These are phyloP conservation scores for Trametes sanguinea DNA, from an alignment of 768 basidiomycete genomes.

Conservation along the genomic window DNA sequence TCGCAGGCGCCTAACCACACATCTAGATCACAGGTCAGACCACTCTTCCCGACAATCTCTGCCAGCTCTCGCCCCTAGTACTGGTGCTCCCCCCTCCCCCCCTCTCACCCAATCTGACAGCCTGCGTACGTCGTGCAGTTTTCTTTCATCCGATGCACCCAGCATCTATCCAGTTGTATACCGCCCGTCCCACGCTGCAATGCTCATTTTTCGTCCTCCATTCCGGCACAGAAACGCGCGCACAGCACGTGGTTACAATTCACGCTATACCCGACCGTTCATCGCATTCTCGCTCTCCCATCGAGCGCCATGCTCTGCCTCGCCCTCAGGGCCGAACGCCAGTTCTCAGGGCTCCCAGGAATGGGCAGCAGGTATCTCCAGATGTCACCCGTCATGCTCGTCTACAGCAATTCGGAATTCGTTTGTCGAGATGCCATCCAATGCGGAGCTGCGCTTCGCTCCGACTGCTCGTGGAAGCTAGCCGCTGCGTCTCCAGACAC, in stretches of 20 bases:
- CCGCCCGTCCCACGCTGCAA: too few relatives aligned
- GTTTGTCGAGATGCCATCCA: constrained; percentile 9
- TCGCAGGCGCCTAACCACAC: constrained; percentile 8
- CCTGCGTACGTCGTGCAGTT: too few relatives aligned
- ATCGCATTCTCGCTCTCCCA: too few relatives aligned
- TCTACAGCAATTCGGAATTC: constrained; percentile 21
- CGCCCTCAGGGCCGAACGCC: too few relatives aligned
- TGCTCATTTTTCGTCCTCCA: not conserved
- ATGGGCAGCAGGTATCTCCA: constrained; percentile 7
- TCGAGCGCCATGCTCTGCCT: too few relatives aligned
- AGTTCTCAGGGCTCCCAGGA: not conserved
- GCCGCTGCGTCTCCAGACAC: constrained; percentile 22
- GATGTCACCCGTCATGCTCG: constrained; percentile 11
- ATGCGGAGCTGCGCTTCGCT: constrained; percentile 14
- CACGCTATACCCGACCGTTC: not conserved
- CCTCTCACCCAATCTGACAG: not conserved
- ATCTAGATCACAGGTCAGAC: constrained; percentile 16
- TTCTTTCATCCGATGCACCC: too few relatives aligned
- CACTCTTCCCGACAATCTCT: constrained; percentile 4
- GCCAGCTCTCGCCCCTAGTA: not conserved
- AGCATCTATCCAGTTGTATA: too few relatives aligned
- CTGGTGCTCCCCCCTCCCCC: not conserved
- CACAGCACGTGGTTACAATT: not conserved
- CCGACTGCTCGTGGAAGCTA: constrained; percentile 20
- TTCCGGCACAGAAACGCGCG: not conserved